Base-by-base conservation (phyloP, 305 asterid species). In the Lippia alba region DNA sequence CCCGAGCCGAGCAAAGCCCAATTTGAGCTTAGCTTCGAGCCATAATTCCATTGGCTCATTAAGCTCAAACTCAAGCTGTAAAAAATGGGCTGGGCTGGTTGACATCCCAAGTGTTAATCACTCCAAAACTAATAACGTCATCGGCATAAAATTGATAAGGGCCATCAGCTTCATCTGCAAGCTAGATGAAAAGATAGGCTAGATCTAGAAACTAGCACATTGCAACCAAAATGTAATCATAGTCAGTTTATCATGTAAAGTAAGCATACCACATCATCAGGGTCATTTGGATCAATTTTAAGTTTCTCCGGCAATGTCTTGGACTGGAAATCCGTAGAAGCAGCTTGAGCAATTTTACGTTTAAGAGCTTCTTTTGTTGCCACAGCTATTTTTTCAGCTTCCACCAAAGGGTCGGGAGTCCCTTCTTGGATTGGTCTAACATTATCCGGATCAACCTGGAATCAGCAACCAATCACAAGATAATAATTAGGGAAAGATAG, bases 391-490 rank as follows among this genome's bases (percentile, higher is more conserved):
- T 71, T 88, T 74, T 88, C 94, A 75, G 88, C 94, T 81, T 88
- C 94, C 67, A 84, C 51, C 72, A 88, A 72, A 56, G 94, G 71
- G 76, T 88, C 64, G 10, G 76, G 84, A 70, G 58, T 58, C 24
- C 64, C 88, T 66, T 85, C 90, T 72, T 70, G 69, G 72, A 81
- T 62, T 58, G 82, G 76, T 69, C 89, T 80, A 34, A 88, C 79
- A 72, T 88, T 88, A 75, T 80, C 91, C n/a, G 84, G 89, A 81
- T 88, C 94, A 62, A 88, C 94, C 91, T 88, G 85, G 41, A 86
- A 61, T 67, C 65, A 67, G 75, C 62, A 77, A 61, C 57, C 18
- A 44, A 33, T 14, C 24, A 34, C 39, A 51, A 30, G 44, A 73
- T 45, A 64, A 34, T 9, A 19, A 50, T 19, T 49, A 49, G 48